phyloP scores from a whole-genome alignment of 495 filamentous ascomycete species.

The Cenococcum geophilum region DNA sequence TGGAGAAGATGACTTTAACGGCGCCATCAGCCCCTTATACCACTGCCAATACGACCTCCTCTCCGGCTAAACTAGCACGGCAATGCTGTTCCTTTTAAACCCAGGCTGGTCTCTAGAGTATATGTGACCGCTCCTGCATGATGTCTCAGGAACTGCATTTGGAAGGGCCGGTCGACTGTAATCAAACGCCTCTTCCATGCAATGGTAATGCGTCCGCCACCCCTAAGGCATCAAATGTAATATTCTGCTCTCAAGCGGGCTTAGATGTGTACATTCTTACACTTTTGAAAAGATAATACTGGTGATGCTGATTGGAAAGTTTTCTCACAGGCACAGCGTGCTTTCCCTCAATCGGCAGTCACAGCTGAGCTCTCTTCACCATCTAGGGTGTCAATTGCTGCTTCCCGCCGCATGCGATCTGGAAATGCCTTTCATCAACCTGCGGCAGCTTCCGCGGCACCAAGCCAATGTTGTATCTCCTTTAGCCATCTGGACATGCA shows the following conservation, averaged over 20 bases:
- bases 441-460: neutral
- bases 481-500: constrained; percentile 4
- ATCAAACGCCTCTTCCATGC: constrained; percentile 1
- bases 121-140: too few relatives aligned
- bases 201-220: neutral
- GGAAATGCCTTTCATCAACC: neutral
- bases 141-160: neutral
- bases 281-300: too few relatives aligned
- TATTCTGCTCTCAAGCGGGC: neutral
- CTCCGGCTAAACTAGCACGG: too few relatives aligned
- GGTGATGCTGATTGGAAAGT: too few relatives aligned
- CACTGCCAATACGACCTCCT: too few relatives aligned
- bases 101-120: too few relatives aligned
- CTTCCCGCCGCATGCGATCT: neutral
- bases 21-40: too few relatives aligned
- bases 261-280: neutral
- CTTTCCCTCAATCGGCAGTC: neutral
- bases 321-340: neutral
- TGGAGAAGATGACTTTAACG: neutral
- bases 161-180: neutral
- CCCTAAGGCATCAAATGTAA: neutral
- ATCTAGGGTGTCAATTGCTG: neutral
- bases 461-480: constrained; percentile 21
- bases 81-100: too few relatives aligned
- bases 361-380: neutral